These are phyloP conservation scores for Aspergillus arachidicola DNA, from an alignment of 2,329 filamentous ascomycete genomes.

Conservation along the genomic window DNA sequence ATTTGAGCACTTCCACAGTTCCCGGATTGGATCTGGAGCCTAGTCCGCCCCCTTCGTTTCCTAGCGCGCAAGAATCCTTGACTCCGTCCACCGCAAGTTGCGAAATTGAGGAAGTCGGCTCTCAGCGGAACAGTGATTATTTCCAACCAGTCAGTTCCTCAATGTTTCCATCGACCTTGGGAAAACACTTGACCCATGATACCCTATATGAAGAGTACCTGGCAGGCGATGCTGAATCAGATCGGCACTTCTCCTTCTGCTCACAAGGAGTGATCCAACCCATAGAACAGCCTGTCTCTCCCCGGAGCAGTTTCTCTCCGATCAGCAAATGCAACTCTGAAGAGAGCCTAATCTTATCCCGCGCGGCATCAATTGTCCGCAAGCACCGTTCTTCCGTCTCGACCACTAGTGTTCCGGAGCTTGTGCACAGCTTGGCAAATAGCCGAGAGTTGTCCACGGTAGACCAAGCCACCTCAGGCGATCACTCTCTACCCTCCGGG, in stretches of 20 bases:
- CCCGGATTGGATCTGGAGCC: slow-evolving; percentile 37
- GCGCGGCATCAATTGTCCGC: slow-evolving; percentile 49
- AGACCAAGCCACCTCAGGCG: slow-evolving; percentile 26
- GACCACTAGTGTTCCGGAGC: slow-evolving; percentile 48
- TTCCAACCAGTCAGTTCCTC: slow-evolving; percentile 37
- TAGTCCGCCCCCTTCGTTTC: slow-evolving; percentile 34
- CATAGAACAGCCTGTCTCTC: slow-evolving; percentile 40
- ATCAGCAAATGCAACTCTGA: slow-evolving; percentile 61
- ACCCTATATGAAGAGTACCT: slow-evolving; percentile 45
- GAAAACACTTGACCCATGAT: slow-evolving; percentile 37
- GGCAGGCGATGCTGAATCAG: slow-evolving; percentile 48
- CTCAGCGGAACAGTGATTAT: slow-evolving; percentile 28
- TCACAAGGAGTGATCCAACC: slow-evolving; percentile 46
- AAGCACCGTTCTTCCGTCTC: slow-evolving; percentile 52
- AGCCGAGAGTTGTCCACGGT: slow-evolving; percentile 42
- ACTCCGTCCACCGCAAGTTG: slow-evolving; percentile 36
- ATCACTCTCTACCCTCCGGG: slow-evolving; percentile 16
- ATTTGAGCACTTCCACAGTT: slow-evolving; percentile 28
- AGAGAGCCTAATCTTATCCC: slow-evolving; percentile 57
- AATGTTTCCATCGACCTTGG: slow-evolving; percentile 32
- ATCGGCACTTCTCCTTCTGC: slow-evolving; percentile 51
- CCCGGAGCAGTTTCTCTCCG: slow-evolving; percentile 53
- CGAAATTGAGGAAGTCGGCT: slow-evolving; percentile 28
- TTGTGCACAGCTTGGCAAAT: slow-evolving; percentile 44
- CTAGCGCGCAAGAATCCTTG: slow-evolving; percentile 28